Evolutionary conservation across 345 rosid genomes (phyloP).

Genomic region (Pistacia vera): DNA sequence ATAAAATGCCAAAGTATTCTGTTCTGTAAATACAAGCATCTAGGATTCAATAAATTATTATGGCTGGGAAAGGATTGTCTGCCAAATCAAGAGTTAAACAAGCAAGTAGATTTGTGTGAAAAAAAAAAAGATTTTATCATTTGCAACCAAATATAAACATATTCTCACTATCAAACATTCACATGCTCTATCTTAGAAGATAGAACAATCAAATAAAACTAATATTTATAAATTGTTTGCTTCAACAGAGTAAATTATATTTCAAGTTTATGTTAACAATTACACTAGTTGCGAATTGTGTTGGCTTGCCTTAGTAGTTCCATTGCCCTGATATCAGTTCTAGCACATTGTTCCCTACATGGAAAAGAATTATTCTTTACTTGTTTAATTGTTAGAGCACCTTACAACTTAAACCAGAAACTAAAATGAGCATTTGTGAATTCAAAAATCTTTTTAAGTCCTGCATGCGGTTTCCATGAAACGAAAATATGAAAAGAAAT

Average conservation of each 20-base stretch:
- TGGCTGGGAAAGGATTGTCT: neutral
- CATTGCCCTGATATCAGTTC: neutral
- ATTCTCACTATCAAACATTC: neutral
- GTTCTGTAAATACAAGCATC: neutral
- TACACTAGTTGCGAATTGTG: neutral
- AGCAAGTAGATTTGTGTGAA: neutral
- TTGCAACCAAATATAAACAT: neutral
- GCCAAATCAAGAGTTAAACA: neutral
- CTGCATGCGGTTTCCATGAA: neutral
- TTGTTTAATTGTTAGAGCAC: neutral
- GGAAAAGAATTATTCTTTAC: too few species aligned
- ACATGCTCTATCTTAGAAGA: neutral
- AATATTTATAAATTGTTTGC: neutral
- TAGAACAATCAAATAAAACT: neutral
- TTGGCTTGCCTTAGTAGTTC: neutral
- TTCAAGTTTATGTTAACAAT: neutral
- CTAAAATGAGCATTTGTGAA: neutral
- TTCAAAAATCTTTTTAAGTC: neutral
- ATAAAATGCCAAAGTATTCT: neutral
- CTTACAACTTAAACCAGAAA: neutral
- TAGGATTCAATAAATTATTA: slow-evolving; percentile 1
- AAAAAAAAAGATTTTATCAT: neutral
- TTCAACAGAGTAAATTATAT: neutral
- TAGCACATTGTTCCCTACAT: neutral
- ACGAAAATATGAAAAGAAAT: neutral